Conservation (phyloP, 345 rosid species). For the Litchi chinensis region DNA sequence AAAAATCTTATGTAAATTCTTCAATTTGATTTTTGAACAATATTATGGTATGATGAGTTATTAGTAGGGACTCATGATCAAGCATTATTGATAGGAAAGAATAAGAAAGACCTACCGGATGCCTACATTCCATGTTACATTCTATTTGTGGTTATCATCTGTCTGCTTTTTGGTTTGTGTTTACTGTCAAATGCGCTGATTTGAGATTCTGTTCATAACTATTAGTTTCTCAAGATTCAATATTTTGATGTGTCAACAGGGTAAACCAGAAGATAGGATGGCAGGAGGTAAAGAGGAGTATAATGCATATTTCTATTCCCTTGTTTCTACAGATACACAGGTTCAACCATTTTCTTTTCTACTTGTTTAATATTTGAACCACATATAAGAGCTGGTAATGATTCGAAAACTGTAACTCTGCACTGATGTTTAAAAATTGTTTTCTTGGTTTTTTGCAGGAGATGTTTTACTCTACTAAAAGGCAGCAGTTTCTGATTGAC, state of each 20-base stretch:
- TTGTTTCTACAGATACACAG: slow-evolving; percentile 96
- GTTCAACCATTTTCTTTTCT: slow-evolving; percentile 30
- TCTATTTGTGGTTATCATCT: not conserved
- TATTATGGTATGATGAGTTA: not conserved
- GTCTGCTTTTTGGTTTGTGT: not conserved
- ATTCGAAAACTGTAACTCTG: not conserved
- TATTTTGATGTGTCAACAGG: slow-evolving; percentile 45
- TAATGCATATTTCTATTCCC: slow-evolving; percentile 95
- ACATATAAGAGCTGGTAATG: not conserved
- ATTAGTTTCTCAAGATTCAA: not conserved
- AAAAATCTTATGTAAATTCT: not conserved
- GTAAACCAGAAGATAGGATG: slow-evolving; percentile 93
- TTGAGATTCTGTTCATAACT: not conserved
- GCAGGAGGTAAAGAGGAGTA: slow-evolving; percentile 99
- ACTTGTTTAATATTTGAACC: not conserved
- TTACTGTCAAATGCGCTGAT: not conserved
- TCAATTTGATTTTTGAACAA: not conserved
- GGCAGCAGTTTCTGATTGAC: slow-evolving; percentile 93
- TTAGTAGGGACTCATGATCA: not conserved
- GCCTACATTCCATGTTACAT: not conserved
- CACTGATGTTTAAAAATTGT: no score
- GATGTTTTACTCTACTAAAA: slow-evolving; percentile 91
- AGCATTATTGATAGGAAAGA: not conserved
- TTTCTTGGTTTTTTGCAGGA: slow-evolving; percentile 49
- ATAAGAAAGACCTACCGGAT: not conserved